Base-by-base conservation (phyloP, 805 yeast genomes). In the Suhomyces kilbournensis region DNA sequence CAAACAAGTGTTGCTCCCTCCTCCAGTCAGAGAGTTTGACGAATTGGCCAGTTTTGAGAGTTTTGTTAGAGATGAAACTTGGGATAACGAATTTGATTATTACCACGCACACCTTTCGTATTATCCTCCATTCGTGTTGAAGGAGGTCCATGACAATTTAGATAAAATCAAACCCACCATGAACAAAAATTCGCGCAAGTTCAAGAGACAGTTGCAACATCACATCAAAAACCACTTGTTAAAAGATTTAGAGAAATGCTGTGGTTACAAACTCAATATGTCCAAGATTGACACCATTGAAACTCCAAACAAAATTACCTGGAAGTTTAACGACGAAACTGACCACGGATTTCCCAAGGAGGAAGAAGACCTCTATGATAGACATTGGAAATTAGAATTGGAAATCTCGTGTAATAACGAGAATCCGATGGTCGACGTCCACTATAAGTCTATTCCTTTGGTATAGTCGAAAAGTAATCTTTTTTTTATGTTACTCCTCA, bases 81-180 rank as follows among this genome's bases (percentile, higher is more conserved):
- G 88, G 79, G 92, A 86, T 66, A 84, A 86, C 56, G 92, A 87
- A 54, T 84, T 80, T 59, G 88, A 83, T 63, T 79, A 83, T 60
- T 71, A 84, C 58, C 87, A 85, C 63, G 88, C 88, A 35, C 84
- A 81, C 56, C 72, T 86, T 54, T 75, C 74, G 48, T 87, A 87
- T 68, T 76, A 82, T 62, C 94, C 94, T 19, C 93, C 93, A 48
- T 87, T 87, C 64, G 80, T 87, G 46, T 58, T 85, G 66, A 79
- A 80, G 56, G 86, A 83, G 52, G 79, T 84, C 55, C 88, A 84
- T 57, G 81, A 84, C 52, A 83, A 86, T 62, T 82, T 84, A 53
- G 91, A 86, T 49, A 85, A 84, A 64, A 80, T 86, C 56, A 85
- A 86, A 66, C 85, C 86, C 28, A 82, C 87, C 43, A 83, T 81